A percentile compares a stretch with the other conserved stretches of the same genome.
phyloP scores from a whole-genome alignment of 345 rosid species.

The Erysimum cheiranthoides region DNA sequence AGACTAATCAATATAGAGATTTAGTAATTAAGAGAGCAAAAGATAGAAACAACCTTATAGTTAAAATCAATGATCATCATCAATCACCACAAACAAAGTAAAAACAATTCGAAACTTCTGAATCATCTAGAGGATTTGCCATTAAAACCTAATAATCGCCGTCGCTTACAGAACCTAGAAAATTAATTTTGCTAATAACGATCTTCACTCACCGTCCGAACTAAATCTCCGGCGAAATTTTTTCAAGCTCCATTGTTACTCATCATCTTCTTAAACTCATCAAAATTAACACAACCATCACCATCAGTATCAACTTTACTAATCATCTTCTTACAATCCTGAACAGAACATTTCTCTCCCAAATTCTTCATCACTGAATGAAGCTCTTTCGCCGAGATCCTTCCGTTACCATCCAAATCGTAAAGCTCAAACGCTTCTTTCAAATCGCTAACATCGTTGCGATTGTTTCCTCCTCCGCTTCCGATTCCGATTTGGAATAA shows the following conservation, averaged over 20 bases:
- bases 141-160: neutral
- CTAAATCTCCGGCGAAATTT: neutral
- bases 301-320: constrained; percentile 87
- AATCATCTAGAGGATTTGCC: too few species aligned
- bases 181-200: neutral
- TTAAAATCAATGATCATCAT: too few species aligned
- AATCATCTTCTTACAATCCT: constrained; percentile 84
- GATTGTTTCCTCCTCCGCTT: neutral
- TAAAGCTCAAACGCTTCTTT: constrained; percentile 88
- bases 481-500: constrained; percentile 40
- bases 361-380: constrained; percentile 76
- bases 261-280: constrained; percentile 98
- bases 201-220: neutral
- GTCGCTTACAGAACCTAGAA: constrained; percentile 12
- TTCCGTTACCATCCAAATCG: constrained; percentile 79
- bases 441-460: constrained; percentile 51
- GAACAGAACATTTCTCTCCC: constrained; percentile 72
- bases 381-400: constrained; percentile 79
- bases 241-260: constrained; percentile 12
- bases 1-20: too few species aligned
- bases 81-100: too few species aligned
- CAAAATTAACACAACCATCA: constrained; percentile 89
- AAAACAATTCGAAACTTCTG: too few species aligned
- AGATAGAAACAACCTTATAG: too few species aligned
- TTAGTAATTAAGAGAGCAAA: too few species aligned